A percentile compares a stretch with the other conserved stretches of the same genome.
phyloP scores from a whole-genome alignment of 306 rosid genomes.

The Lathyrus aphaca region DNA sequence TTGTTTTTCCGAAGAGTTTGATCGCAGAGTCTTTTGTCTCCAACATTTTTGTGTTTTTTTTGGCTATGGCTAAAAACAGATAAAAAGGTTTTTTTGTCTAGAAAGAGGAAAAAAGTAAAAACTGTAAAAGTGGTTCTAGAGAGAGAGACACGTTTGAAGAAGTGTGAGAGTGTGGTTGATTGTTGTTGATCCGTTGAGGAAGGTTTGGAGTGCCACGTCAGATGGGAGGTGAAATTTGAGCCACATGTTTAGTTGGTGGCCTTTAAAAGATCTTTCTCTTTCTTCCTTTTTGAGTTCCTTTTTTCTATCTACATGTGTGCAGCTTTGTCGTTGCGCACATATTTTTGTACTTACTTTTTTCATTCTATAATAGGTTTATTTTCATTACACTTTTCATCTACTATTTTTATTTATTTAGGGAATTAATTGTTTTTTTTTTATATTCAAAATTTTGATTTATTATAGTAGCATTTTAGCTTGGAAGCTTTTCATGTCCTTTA shows the following conservation, averaged over 20 bases:
- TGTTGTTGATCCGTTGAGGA: slow-evolving; percentile 42
- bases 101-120: background rate
- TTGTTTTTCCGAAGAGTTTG: slow-evolving; percentile 84
- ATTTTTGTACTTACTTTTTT: background rate
- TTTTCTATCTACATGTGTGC: slow-evolving; percentile 11
- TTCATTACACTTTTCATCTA: no score
- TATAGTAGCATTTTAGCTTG: no score
- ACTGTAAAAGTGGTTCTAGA: slow-evolving; percentile 25
- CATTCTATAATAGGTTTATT: no score
- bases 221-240: slow-evolving; percentile 33
- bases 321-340: background rate
- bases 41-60: slow-evolving; percentile 46
- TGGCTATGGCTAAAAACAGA: background rate
- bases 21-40: slow-evolving; percentile 57
- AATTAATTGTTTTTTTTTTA: no score
- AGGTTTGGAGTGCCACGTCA: slow-evolving; percentile 46
- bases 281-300: slow-evolving; percentile 33
- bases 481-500: no score
- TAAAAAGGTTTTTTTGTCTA: slow-evolving; percentile 7
- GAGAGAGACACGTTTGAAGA: slow-evolving; percentile 41
- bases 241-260: slow-evolving; percentile 45
- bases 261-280: slow-evolving; percentile 45
- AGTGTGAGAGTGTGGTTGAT: slow-evolving; percentile 20
- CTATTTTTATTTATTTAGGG: no score
- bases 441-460: no score